These are phyloP conservation scores for Syncephalastrum racemosum DNA, from an alignment of 371 early-diverging fungal genomes.

Conservation along the genomic window DNA sequence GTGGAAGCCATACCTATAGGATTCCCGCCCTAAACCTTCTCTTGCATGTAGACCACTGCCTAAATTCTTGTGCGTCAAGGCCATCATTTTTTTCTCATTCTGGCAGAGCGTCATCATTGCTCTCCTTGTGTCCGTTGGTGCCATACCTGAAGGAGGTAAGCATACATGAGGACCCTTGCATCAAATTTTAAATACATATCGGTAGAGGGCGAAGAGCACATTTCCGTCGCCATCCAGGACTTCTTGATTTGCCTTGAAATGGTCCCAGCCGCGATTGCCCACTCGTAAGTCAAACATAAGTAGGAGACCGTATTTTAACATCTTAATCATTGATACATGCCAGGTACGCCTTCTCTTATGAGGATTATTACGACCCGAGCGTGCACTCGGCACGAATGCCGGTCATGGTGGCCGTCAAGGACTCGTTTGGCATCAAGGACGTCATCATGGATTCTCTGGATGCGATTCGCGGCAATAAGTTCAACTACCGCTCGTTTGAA, in stretches of 20 bases:
- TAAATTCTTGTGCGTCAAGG: slow-evolving; percentile 94
- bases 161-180: neutral
- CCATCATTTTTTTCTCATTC: slow-evolving; percentile 93
- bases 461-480: slow-evolving; percentile 74
- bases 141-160: slow-evolving; percentile 65
- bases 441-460: slow-evolving; percentile 79
- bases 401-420: slow-evolving; percentile 74
- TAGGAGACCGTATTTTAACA: neutral
- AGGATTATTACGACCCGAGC: slow-evolving; percentile 66
- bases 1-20: neutral
- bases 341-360: slow-evolving; percentile 72
- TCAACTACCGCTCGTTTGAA: slow-evolving; percentile 82
- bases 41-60: slow-evolving; percentile 73
- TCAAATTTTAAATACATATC: neutral
- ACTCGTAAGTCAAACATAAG: slow-evolving; percentile 54
- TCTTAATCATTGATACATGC: neutral
- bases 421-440: slow-evolving; percentile 83
- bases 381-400: slow-evolving; percentile 77
- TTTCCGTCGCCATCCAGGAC: slow-evolving; percentile 90
- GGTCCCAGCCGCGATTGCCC: slow-evolving; percentile 82
- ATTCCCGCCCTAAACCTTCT: neutral
- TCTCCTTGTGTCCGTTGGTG: slow-evolving; percentile 72
- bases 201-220: slow-evolving; percentile 58
- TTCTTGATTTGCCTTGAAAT: slow-evolving; percentile 92
- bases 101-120: slow-evolving; percentile 95